Percentiles rank a stretch among this genome's conserved stretches.
Evolutionary conservation across 257 asterid genomes (phyloP).

Genomic region (Lantana camara): DNA sequence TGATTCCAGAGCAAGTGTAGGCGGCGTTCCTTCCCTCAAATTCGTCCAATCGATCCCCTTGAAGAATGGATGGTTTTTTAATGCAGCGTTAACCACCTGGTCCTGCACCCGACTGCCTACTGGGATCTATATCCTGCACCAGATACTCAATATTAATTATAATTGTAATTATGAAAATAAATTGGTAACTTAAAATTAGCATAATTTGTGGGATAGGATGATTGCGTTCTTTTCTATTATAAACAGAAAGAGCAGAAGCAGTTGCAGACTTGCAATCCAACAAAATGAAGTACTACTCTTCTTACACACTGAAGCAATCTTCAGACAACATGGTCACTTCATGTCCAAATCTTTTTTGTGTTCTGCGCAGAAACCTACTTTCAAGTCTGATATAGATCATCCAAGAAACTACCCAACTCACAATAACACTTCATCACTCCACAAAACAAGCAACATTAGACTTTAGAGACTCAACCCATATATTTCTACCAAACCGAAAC

Average conservation of each 20-base stretch:
- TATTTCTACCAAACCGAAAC: background rate
- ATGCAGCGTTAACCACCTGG: slow-evolving; percentile 74
- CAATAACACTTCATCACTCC: too few relatives aligned
- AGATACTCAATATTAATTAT: slow-evolving; percentile 11
- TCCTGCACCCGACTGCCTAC: slow-evolving; percentile 92
- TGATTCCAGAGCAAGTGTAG: slow-evolving; percentile 68
- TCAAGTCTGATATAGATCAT: background rate
- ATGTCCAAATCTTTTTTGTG: too few relatives aligned
- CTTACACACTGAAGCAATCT: background rate
- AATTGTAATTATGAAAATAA: too few relatives aligned
- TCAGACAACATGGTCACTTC: background rate
- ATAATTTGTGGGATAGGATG: too few relatives aligned
- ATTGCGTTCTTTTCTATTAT: too few relatives aligned
- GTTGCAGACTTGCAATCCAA: background rate
- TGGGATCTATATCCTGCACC: slow-evolving; percentile 83
- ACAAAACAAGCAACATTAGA: too few relatives aligned
- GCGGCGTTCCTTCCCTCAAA: slow-evolving; percentile 74
- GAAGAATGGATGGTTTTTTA: slow-evolving; percentile 84
- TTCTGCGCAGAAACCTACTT: too few relatives aligned
- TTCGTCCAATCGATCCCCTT: slow-evolving; percentile 74
- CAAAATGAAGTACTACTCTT: background rate
- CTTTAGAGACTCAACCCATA: too few relatives aligned
- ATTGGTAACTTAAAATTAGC: too few relatives aligned
- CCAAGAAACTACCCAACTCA: too few relatives aligned
- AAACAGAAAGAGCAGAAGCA: background rate